A percentile compares a stretch with the other conserved stretches of the same genome.
Evolutionary conservation across 2,329 filamentous ascomycete species (phyloP).

Genomic region (Paecilomyces niveus): DNA sequence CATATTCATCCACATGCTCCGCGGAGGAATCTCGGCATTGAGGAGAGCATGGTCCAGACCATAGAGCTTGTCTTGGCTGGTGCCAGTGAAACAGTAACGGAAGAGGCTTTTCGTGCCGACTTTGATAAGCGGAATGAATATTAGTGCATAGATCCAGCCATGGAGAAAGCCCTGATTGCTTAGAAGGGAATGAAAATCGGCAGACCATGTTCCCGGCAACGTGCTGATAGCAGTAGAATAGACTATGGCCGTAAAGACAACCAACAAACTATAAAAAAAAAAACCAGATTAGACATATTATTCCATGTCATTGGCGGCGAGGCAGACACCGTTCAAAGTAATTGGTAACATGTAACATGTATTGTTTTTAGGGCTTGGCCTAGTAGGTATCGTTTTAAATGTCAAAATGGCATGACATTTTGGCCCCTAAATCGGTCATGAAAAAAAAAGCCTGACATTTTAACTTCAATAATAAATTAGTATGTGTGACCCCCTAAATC

Average conservation of each 20-base stretch:
- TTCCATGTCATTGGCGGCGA: neutral
- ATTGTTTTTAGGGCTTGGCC: too few relatives aligned
- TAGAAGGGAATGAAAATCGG: neutral
- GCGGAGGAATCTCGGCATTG: conserved; percentile 41
- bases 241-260: neutral
- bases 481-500: too few relatives aligned
- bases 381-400: too few relatives aligned
- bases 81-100: neutral
- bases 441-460: too few relatives aligned
- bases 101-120: neutral
- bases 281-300: neutral
- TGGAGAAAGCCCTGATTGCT: neutral
- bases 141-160: neutral
- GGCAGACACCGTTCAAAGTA: too few relatives aligned
- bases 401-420: too few relatives aligned
- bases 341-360: too few relatives aligned
- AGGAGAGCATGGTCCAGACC: conserved; percentile 51
- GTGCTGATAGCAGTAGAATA: neutral
- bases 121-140: neutral
- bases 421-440: too few relatives aligned
- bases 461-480: too few relatives aligned
- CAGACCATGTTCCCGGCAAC: neutral
- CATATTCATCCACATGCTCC: conserved; percentile 59
- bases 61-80: conserved; percentile 28
- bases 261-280: neutral